Base-by-base conservation (phyloP, 768 basidiomycete species). In the Dioszegia crocea region DNA sequence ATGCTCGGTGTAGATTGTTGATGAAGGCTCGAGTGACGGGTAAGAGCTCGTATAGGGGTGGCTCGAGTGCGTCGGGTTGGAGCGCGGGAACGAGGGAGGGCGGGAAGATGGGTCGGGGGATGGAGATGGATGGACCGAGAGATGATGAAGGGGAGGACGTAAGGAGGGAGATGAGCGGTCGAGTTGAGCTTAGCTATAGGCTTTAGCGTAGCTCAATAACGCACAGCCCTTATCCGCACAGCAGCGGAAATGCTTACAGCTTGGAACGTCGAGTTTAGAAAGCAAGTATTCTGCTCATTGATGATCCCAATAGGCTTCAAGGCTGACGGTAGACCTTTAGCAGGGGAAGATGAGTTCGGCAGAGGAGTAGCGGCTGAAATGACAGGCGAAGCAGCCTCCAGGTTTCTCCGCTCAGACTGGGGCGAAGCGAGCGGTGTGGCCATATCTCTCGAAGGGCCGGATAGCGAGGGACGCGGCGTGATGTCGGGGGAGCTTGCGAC, bases 211-310 rank as follows among this genome's bases (percentile, higher is more conserved):
- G 8, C n/a, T n/a, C n/a, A n/a, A n/a, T n/a, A n/a, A n/a, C n/a
- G n/a, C n/a, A n/a, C n/a, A n/a, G n/a, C n/a, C n/a, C n/a, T n/a
- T n/a, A n/a, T n/a, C n/a, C n/a, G n/a, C n/a, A n/a, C n/a, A n/a
- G n/a, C n/a, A 12, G 11, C 24, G 40, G 29, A 17, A 21, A 21
- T 23, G 68, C 71, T 23, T 29, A 76, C 88, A 38, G 87, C 88
- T 74, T 97, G 92, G 27, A 97, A 80, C 29, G 91, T 89, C 30
- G 90, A 91, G 78, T 94, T 97, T 87, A 93, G 89, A 78, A 92
- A 97, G 78, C 92, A 97, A 0, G 91, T 94, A 64, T 80, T 80
- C 27, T 77, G 76, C 43, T 78, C 71, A 57, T 78, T 78, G 60
- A 76, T 55, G 10, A 77, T 65, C 1, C 73, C 75, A 14, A 70